These are phyloP conservation scores for Coleophoma eucalyptorum DNA, from an alignment of 2,329 filamentous ascomycete genomes.

Conservation along the genomic window DNA sequence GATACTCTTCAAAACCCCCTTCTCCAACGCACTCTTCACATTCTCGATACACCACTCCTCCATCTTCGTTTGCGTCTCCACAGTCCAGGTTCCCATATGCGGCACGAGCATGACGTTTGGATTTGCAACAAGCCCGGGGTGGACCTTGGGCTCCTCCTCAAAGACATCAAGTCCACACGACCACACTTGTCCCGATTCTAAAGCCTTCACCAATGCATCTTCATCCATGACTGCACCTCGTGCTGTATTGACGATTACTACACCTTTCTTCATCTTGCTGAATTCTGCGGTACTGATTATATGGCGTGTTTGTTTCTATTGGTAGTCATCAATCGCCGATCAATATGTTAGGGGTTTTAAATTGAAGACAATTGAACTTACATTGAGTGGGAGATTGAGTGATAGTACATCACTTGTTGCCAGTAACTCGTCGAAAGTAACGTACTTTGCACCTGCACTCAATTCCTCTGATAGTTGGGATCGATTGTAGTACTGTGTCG, in stretches of 20 bases:
- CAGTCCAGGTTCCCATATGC: conserved; percentile 82
- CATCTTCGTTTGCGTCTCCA: conserved; percentile 63
- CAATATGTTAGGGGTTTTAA: not conserved
- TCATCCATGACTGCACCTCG: conserved; percentile 82
- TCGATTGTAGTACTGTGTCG: conserved; percentile 71
- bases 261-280: conserved; percentile 70
- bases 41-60: conserved; percentile 75
- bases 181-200: conserved; percentile 65
- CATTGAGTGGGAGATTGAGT: conserved; percentile 78
- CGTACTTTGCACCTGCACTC: conserved; percentile 57
- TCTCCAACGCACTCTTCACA: conserved; percentile 57
- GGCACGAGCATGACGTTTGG: conserved; percentile 71
- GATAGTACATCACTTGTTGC: conserved; percentile 71
- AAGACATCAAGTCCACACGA: conserved; percentile 77
- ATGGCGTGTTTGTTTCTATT: conserved; percentile 61
- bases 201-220: conserved; percentile 69
- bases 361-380: conserved; percentile 37
- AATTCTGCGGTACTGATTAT: conserved; percentile 72
- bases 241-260: conserved; percentile 79
- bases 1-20: conserved; percentile 60
- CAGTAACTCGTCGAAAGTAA: conserved; percentile 71
- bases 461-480: conserved; percentile 51
- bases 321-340: not conserved
- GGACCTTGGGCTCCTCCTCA: conserved; percentile 74
- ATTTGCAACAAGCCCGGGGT: conserved; percentile 68